Conservation (phyloP, 371 early-diverging fungal genomes). For the Thermomucor indicae-seudaticae region DNA sequence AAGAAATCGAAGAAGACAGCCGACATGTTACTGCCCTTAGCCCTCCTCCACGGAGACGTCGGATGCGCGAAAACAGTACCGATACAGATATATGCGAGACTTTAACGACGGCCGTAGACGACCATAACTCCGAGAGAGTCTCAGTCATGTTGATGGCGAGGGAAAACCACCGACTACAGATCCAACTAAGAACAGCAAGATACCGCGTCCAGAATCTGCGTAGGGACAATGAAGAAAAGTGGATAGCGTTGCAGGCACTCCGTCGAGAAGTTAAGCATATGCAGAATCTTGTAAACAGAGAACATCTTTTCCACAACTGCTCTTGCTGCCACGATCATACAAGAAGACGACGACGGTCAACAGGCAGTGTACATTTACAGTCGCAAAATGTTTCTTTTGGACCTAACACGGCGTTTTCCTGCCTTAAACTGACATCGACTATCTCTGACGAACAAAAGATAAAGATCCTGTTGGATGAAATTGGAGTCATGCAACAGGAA, state of each 20-base stretch:
- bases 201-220: slow-evolving; percentile 5
- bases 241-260: neutral
- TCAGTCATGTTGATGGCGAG: neutral
- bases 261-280: neutral
- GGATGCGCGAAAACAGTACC: neutral
- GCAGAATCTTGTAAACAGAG: too few relatives aligned
- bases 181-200: neutral
- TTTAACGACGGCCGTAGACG: neutral
- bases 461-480: slow-evolving; percentile 12
- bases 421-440: neutral
- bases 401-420: neutral
- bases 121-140: neutral
- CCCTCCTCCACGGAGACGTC: neutral
- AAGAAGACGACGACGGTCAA: slow-evolving; percentile 4
- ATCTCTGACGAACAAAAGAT: slow-evolving; percentile 7
- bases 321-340: neutral
- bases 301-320: neutral
- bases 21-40: neutral
- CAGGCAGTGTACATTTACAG: neutral
- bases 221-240: too few relatives aligned
- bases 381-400: too few relatives aligned
- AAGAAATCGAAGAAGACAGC: neutral
- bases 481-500: slow-evolving; percentile 8
- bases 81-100: slow-evolving; percentile 1
- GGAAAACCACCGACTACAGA: slow-evolving; percentile 3